phyloP scores from a whole-genome alignment of 345 rosid species.

The Aquilaria yunnanensis region DNA sequence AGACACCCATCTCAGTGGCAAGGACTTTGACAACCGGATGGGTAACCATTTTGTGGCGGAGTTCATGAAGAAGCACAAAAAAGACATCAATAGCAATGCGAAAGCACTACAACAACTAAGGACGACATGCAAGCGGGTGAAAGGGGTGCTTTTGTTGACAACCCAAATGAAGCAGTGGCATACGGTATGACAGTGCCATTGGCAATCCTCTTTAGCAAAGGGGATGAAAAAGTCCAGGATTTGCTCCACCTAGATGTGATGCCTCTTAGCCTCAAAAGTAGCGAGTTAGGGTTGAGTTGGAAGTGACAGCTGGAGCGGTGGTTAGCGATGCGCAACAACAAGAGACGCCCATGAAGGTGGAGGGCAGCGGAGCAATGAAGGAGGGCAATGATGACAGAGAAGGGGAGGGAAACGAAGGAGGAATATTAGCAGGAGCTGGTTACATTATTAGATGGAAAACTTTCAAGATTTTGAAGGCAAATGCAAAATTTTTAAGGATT shows the following conservation, averaged over 20 bases:
- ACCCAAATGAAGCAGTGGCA: constrained; percentile 21
- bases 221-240: constrained; percentile 21
- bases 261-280: constrained; percentile 14
- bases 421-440: no score
- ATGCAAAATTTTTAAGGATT: no score
- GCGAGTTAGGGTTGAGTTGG: no score
- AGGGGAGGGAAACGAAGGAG: no score
- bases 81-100: constrained; percentile 16
- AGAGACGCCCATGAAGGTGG: no score
- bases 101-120: constrained; percentile 16
- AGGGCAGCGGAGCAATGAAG: no score
- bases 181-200: constrained; percentile 22
- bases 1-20: constrained; percentile 23
- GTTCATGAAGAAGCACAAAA: constrained; percentile 16
- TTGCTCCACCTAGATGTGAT: constrained; percentile 20
- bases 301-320: no score
- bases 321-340: no score
- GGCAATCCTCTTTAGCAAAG: constrained; percentile 15
- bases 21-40: constrained; percentile 24
- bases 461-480: no score
- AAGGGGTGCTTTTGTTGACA: constrained; percentile 14
- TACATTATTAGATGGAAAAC: no score
- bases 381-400: no score
- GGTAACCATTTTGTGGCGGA: constrained; percentile 21
- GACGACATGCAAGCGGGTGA: constrained; percentile 16